Base-by-base conservation (phyloP, 371 early-diverging fungal genomes). In the Rhizopus microsporus region DNA sequence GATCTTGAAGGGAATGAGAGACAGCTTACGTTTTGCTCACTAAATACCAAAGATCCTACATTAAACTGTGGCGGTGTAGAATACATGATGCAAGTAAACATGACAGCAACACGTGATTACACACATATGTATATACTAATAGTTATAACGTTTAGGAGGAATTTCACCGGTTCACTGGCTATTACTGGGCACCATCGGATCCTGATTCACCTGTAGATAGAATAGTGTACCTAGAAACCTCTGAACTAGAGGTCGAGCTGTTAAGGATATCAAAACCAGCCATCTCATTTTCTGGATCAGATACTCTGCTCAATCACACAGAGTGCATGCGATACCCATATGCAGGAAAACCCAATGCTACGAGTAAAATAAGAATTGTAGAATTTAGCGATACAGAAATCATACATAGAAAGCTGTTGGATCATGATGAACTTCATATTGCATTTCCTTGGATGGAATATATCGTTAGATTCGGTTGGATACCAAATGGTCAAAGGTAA, bases 391-490 rank as follows among this genome's bases (percentile, higher is more conserved):
- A 42, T 17, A 10, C 37, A 7, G 49, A 46, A 1, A 71, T 72
- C n/a, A 55, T 73, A n/a, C 72, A 75, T 34, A 80, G 77, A 58
- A 66, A 78, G 17, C 67, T 87, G 12, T 81, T 79, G 77, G 56
- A 40, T 12, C 10, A 52, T 13, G 53, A 68, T 1, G 56, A 71
- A 7, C 51, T 89, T 8, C 63, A 74, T 48, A 51, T 63, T 15
- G 37, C 74, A 42, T 90, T 85, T 49, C 88, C 91, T 7, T 91
- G 93, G 91, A 54, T 76, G 33, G 91, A 91, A 63, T 93, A 93
- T 57, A 83, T 89, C 40, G 85, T 85, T 8, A 76, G 93, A 17
- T 82, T 87, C 64, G 91, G 89, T 0, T 93, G 93, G 93, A 40
- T 85, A 17, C 83, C 88, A 0, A 76, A 80, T 53, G 85, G 82